Base-by-base conservation (phyloP, 2,329 filamentous ascomycete species). In the Pseudogymnoascus verrucosus region DNA sequence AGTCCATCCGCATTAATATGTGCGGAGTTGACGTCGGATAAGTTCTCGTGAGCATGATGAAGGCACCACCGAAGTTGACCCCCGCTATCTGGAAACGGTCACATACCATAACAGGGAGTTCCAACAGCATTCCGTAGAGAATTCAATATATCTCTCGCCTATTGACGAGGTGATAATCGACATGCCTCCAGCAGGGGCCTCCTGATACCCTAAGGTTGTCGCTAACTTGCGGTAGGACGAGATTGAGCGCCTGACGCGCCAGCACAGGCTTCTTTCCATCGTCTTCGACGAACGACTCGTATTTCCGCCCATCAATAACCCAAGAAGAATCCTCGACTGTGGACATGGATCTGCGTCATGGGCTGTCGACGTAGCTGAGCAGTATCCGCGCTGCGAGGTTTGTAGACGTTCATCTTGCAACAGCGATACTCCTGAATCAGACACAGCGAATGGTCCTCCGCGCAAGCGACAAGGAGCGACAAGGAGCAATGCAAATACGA, bases 261-360 rank as follows among this genome's bases (percentile, higher is more conserved):
- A 88, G 74, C 86, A 91, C 72, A 76, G 77, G 47, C 80, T 89
- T 19, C 81, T 91, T 67, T 80, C 78, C 65, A 80, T 76, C 67
- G 77, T 89, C 62, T 90, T 91, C 71, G 86, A 91, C 67, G 77
- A 82, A 64, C 81, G 85, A 67, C 77, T 89, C 26, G 82, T 91
- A 69, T 90, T 91, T 65, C 87, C 89, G n/a, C 86, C 86, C 5
- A 76, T 90, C 60, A 75, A 73, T 51, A 77, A 79, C 28, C 82
- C 83, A 23, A 77, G 78, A 68, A 82, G 81, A 69, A 81, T 91
- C 44, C 78, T 92, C 28, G 89, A 92, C 64, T 91, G 88, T 69
- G 89, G 89, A 0, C 89, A 85, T 74, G 89, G 89, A 42, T 80
- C 85, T n/a, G 88, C 81, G 42, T 79, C 84, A 59, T 92, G 89